Conservation (phyloP, 2,329 filamentous ascomycete species). For the Mycosphaerelloides madeirae region DNA sequence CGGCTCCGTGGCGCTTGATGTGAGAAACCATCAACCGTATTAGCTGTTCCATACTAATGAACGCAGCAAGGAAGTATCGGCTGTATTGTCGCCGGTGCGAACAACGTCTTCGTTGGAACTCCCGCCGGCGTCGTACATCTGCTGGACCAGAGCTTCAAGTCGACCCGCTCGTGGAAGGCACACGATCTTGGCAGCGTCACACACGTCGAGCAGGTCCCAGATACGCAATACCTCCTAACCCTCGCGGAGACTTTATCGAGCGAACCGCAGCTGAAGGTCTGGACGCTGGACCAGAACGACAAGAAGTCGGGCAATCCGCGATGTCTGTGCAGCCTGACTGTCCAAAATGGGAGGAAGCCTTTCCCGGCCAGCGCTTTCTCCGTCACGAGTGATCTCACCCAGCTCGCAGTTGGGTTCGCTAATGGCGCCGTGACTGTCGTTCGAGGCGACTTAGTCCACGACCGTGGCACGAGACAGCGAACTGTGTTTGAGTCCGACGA, state of each 20-base stretch:
- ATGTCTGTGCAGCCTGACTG: slow-evolving; percentile 77
- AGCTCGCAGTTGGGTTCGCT: slow-evolving; percentile 91
- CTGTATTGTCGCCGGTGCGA: slow-evolving; percentile 78
- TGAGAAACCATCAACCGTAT: slow-evolving; percentile 4
- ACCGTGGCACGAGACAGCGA: slow-evolving; percentile 87
- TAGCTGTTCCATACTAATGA: slow-evolving; percentile 13
- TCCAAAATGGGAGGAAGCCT: slow-evolving; percentile 85
- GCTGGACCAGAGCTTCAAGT: slow-evolving; percentile 80
- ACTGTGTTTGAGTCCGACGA: slow-evolving; percentile 97
- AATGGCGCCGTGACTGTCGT: slow-evolving; percentile 94
- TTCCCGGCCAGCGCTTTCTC: slow-evolving; percentile 95
- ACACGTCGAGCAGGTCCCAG: slow-evolving; percentile 86
- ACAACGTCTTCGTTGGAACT: slow-evolving; percentile 84
- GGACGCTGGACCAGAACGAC: slow-evolving; percentile 88
- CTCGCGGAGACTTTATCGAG: slow-evolving; percentile 80
- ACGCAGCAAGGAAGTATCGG: slow-evolving; percentile 61
- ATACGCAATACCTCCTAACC: slow-evolving; percentile 80
- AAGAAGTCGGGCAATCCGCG: slow-evolving; percentile 89
- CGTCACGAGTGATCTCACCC: slow-evolving; percentile 79
- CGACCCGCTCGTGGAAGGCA: slow-evolving; percentile 79
- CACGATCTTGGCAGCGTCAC: slow-evolving; percentile 77
- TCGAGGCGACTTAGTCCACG: slow-evolving; percentile 88
- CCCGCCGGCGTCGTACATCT: slow-evolving; percentile 83
- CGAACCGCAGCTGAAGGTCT: slow-evolving; percentile 91
- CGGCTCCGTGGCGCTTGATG: slow-evolving; percentile 48